Percentiles rank a stretch among this genome's conserved stretches.
These are phyloP conservation scores for Trichoderma sp. DNA, from an alignment of 2,329 filamentous ascomycete genomes.

Conservation along the genomic window DNA sequence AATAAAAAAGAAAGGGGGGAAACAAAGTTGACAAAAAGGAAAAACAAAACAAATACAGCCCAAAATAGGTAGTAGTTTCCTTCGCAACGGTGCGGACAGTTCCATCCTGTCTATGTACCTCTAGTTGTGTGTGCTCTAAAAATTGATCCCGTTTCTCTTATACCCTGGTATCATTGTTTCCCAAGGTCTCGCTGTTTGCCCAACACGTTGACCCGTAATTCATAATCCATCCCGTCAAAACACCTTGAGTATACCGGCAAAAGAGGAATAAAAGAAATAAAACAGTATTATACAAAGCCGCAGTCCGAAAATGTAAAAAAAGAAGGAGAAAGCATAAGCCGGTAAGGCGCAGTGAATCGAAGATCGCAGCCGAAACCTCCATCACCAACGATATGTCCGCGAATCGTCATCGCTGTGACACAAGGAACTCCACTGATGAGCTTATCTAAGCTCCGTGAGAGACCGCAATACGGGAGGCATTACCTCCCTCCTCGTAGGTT, in stretches of 20 bases:
- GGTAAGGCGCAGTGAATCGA: not conserved
- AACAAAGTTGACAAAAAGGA: not conserved
- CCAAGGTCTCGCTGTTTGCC: constrained; percentile 6
- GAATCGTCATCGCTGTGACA: constrained; percentile 13
- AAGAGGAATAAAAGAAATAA: not conserved
- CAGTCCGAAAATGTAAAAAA: not conserved
- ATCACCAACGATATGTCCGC: constrained; percentile 18
- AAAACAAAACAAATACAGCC: not conserved
- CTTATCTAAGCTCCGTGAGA: not conserved
- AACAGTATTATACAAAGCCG: constrained; percentile 5
- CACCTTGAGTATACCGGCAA: constrained; percentile 4
- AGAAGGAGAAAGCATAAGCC: not conserved
- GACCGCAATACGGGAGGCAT: constrained; percentile 7
- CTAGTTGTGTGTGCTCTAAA: constrained; percentile 15
- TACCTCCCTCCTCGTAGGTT: constrained; percentile 16
- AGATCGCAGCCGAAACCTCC: not conserved
- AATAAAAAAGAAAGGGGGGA: not conserved
- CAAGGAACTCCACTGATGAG: constrained; percentile 3
- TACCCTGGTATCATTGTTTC: constrained; percentile 5
- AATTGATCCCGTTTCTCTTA: constrained; percentile 6
- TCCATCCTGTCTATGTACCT: constrained; percentile 14
- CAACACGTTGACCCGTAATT: constrained; percentile 6
- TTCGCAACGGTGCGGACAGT: constrained; percentile 9
- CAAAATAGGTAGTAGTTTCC: not conserved
- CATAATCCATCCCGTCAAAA: constrained; percentile 11